Base-by-base conservation (phyloP, 1,139 yeast species). In the Lodderomyces theae region DNA sequence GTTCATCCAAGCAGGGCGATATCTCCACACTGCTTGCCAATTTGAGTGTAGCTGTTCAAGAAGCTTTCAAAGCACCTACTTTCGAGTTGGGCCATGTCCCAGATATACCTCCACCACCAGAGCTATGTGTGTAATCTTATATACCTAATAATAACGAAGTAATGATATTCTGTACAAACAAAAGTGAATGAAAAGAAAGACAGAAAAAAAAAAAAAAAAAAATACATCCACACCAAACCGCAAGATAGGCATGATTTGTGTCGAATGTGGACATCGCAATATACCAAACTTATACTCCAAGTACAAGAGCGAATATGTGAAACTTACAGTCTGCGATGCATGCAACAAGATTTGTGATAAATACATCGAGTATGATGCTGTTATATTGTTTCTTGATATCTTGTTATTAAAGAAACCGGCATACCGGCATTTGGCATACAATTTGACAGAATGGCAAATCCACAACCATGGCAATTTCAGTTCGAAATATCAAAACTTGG, bases 281-380 rank as follows among this genome's bases (percentile, higher is more conserved):
- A 85, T 84, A 29, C 67, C 71, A 12, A 71, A 83, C 2, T 73
- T 90, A 32, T 90, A 78, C 63, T 81, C 85, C 18, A 74, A 72
- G 47, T 89, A 86, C 61, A 79, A 92, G 34, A 82, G 84, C 42
- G 81, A 83, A 37, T 90, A 89, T 52, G 86, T 90, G 39, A 80
- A 86, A 48, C 73, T 89, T 38, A 83, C 96, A 0, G 82, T 83
- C 34, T 92, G 99, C 53, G 69, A 79, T 1, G 60, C 65, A 21
- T 92, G 99, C 58, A 74, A 77, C 34, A 68, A 73, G 41, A 80
- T 86, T 13, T 95, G 92, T 1, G 99, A 92, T 62, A 85, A 86
- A 58, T 92, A 94, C 62, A 84, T 92, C 31, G 99, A 92, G 57
- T 85, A 82, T 51, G 99, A 92, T 59, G 77, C 80, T 41, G 95